Conservation (phyloP, 352 stramenopile species). For the Globisporangium echinulatum region DNA sequence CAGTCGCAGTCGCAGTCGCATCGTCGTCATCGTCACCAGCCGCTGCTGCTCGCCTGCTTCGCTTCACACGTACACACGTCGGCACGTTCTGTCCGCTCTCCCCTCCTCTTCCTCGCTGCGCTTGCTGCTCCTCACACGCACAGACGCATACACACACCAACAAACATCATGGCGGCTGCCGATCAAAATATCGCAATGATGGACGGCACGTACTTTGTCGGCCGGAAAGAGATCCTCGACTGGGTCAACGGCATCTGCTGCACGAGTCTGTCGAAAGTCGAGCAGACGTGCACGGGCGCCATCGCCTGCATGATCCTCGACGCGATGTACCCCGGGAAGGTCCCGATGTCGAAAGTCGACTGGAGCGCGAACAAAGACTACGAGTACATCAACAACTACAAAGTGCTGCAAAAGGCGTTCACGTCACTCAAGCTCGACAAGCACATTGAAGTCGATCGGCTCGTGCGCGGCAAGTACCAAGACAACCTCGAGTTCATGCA, state of each 20-base stretch:
- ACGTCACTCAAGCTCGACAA: conserved; percentile 93
- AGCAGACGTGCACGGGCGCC: conserved; percentile 95
- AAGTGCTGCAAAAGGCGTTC: conserved; percentile 98
- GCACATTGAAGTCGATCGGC: conserved; percentile 96
- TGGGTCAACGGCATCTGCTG: conserved; percentile 97
- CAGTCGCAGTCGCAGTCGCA: too few relatives aligned
- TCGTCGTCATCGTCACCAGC: too few relatives aligned
- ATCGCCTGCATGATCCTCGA: conserved; percentile 98
- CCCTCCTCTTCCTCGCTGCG: too few relatives aligned
- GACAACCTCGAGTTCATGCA: conserved; percentile 99
- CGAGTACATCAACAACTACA: conserved; percentile 99
- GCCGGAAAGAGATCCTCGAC: conserved; percentile 95
- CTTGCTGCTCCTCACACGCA: too few relatives aligned
- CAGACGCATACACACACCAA: background rate
- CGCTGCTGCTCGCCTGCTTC: too few relatives aligned
- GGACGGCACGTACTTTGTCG: conserved; percentile 96
- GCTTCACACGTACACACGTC: too few relatives aligned
- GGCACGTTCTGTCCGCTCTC: too few relatives aligned
- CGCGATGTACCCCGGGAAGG: conserved; percentile 89
- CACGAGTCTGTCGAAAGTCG: conserved; percentile 94
- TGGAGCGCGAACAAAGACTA: conserved; percentile 96
- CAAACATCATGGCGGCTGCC: conserved; percentile 48
- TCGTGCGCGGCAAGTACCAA: conserved; percentile 99
- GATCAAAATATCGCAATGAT: conserved; percentile 93
- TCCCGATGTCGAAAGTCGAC: conserved; percentile 97